Evolutionary conservation across 306 rosid species (phyloP).

Genomic region (Casuarina equisetifolia): DNA sequence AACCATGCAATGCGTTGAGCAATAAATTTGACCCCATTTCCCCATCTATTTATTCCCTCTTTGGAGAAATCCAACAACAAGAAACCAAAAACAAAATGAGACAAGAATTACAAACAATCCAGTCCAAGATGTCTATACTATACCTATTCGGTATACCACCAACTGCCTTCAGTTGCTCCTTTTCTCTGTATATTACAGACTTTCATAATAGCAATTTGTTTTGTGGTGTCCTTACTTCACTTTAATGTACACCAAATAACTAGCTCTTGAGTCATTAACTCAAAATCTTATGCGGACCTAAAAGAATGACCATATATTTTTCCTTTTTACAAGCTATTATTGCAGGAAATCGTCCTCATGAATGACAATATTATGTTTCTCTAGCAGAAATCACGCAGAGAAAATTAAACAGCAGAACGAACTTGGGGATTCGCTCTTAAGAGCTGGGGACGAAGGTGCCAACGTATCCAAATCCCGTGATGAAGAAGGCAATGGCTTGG

Average conservation of each 20-base stretch:
- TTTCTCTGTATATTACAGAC: slow-evolving; percentile 31
- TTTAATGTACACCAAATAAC: slow-evolving; percentile 59
- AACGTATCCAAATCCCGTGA: slow-evolving; percentile 73
- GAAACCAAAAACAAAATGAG: not conserved
- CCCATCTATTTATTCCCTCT: slow-evolving; percentile 5
- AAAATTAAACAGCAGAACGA: slow-evolving; percentile 19
- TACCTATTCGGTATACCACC: slow-evolving; percentile 14
- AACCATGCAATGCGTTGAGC: not conserved
- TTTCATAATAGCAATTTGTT: slow-evolving; percentile 35
- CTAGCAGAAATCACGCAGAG: slow-evolving; percentile 25
- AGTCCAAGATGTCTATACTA: slow-evolving; percentile 34
- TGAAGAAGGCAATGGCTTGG: slow-evolving; percentile 71
- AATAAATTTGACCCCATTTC: not conserved
- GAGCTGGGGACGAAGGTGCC: slow-evolving; percentile 77
- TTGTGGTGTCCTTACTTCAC: slow-evolving; percentile 41
- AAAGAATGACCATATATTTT: slow-evolving; percentile 43
- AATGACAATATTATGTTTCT: slow-evolving; percentile 23
- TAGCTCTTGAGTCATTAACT: slow-evolving; percentile 38
- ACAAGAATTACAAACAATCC: slow-evolving; percentile 13
- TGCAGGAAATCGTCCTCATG: slow-evolving; percentile 24
- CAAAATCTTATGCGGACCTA: slow-evolving; percentile 39
- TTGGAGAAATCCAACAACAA: slow-evolving; percentile 7
- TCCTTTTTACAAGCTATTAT: slow-evolving; percentile 37
- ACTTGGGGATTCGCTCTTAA: slow-evolving; percentile 28
- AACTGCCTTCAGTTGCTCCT: slow-evolving; percentile 19